Conservation (phyloP, 139 green algal species). For the Diplosphaera chodatii region DNA sequence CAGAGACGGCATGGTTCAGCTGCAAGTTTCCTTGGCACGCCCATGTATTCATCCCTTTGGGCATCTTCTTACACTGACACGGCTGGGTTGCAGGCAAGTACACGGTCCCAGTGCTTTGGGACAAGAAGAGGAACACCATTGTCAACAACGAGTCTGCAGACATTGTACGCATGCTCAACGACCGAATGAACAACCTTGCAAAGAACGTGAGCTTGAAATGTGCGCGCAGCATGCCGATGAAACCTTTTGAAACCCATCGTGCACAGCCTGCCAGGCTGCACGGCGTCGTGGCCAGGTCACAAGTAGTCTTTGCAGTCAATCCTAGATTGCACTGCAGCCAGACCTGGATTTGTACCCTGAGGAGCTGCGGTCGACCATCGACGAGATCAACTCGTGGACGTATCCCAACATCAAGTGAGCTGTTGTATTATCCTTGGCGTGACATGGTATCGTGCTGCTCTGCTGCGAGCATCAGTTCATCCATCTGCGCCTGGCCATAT, state of each 20-base stretch:
- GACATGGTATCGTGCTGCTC: too few relatives aligned
- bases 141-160: constrained; percentile 96
- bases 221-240: too few relatives aligned
- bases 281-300: too few relatives aligned
- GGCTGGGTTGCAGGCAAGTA: constrained; percentile 65
- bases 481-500: too few relatives aligned
- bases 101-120: constrained; percentile 88
- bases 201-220: constrained; percentile 23
- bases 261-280: too few relatives aligned
- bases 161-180: constrained; percentile 92
- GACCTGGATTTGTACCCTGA: constrained; percentile 78
- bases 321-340: constrained; percentile 12
- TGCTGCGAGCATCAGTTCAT: too few relatives aligned
- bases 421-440: too few relatives aligned
- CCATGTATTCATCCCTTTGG: too few relatives aligned
- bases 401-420: constrained; percentile 78
- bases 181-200: constrained; percentile 76
- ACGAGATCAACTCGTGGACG: constrained; percentile 77
- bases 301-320: too few relatives aligned
- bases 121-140: constrained; percentile 83
- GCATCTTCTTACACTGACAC: neutral
- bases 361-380: constrained; percentile 58
- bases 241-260: too few relatives aligned
- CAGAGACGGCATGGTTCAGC: too few relatives aligned
- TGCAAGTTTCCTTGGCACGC: too few relatives aligned